phyloP scores from a whole-genome alignment of 768 basidiomycete species.

The Lentinula lateritia region DNA sequence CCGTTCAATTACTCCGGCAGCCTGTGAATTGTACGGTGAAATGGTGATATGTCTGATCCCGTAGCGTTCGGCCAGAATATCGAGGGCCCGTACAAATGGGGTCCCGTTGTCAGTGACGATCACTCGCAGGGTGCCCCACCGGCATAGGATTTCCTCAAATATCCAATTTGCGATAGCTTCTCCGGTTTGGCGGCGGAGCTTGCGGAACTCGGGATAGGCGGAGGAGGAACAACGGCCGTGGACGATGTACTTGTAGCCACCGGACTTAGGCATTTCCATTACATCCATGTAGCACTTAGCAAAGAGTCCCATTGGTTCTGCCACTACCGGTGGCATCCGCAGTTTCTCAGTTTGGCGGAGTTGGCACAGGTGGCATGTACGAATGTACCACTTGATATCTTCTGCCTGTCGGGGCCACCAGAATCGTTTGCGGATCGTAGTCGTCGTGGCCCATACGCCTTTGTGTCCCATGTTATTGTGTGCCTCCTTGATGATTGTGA shows the following conservation, averaged over 20 bases:
- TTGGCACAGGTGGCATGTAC: slow-evolving; percentile 11
- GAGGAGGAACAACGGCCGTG: slow-evolving; percentile 20
- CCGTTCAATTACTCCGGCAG: background rate
- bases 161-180: slow-evolving; percentile 18
- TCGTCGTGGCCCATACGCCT: background rate
- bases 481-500: background rate
- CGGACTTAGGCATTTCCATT: slow-evolving; percentile 20
- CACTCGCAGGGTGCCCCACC: slow-evolving; percentile 19
- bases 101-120: slow-evolving; percentile 27
- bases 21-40: slow-evolving; percentile 24
- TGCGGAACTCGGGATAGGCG: slow-evolving; percentile 15
- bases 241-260: slow-evolving; percentile 17
- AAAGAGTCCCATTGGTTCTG: slow-evolving; percentile 20
- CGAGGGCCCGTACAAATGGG: slow-evolving; percentile 14
- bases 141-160: slow-evolving; percentile 18
- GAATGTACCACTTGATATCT: slow-evolving; percentile 9
- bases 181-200: slow-evolving; percentile 16
- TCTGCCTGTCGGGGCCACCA: slow-evolving; percentile 9
- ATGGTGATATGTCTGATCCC: slow-evolving; percentile 25
- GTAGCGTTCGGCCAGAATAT: background rate
- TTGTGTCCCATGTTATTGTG: slow-evolving; percentile 9
- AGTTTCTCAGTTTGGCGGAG: background rate
- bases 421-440: background rate
- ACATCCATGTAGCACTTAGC: slow-evolving; percentile 20
- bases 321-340: slow-evolving; percentile 21